Conservation (phyloP, 345 rosid species). For the Syzygium grande region DNA sequence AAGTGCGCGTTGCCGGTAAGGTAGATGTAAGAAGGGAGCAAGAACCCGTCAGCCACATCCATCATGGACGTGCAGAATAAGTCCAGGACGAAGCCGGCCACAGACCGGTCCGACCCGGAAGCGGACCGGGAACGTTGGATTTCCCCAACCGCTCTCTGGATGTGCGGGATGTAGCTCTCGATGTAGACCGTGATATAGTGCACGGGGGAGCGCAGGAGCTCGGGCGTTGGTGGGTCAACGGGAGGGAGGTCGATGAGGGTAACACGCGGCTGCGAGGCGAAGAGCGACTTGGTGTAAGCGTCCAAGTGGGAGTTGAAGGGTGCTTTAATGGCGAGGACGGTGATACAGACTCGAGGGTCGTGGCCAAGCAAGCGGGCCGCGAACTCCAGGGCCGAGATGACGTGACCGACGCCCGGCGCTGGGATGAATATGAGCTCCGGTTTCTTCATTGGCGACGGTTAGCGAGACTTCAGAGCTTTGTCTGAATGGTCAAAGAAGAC, state of each 20-base stretch:
- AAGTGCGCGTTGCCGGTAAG: conserved; percentile 20
- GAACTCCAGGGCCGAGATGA: conserved; percentile 33
- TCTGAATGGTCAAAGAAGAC: neutral
- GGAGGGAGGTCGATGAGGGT: conserved; percentile 16
- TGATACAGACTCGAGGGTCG: conserved; percentile 18
- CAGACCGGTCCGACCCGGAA: conserved; percentile 9
- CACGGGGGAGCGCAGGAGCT: conserved; percentile 11
- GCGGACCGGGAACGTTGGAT: neutral
- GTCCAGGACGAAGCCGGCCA: conserved; percentile 35
- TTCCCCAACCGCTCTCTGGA: neutral
- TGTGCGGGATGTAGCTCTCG: conserved; percentile 2
- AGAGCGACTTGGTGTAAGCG: conserved; percentile 1
- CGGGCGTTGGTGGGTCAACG: conserved; percentile 9
- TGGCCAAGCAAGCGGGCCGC: conserved; percentile 26
- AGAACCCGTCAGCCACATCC: conserved; percentile 20
- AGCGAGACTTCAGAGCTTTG: neutral
- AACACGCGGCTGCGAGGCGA: conserved; percentile 16
- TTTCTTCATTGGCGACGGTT: conserved; percentile 3
- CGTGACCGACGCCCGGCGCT: conserved; percentile 29
- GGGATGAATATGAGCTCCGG: conserved; percentile 26
- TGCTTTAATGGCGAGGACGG: conserved; percentile 11
- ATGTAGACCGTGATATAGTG: neutral
- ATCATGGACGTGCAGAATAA: conserved; percentile 33
- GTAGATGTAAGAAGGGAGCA: conserved; percentile 43
- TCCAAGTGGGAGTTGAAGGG: neutral